Evolutionary conservation across 441 rosid genomes (phyloP).

Genomic region (Brassica hybrid): DNA sequence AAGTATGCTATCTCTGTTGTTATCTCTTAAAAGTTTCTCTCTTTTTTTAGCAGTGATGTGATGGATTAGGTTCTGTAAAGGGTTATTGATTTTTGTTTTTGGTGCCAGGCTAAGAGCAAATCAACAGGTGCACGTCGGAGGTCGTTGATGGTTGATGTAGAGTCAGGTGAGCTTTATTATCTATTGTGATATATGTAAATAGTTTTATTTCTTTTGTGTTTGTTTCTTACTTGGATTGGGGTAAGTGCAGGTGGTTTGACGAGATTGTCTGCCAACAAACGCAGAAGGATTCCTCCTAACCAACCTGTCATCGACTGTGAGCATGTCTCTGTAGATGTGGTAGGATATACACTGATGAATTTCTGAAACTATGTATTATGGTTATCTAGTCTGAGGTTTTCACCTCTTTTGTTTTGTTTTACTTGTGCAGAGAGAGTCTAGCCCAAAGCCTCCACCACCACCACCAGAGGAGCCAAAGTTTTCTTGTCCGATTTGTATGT

Average conservation of each 20-base stretch:
- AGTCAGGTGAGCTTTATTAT: too few relatives aligned
- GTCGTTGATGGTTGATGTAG: too few relatives aligned
- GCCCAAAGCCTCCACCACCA: conserved; percentile 38
- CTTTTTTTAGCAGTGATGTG: neutral
- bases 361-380: conserved; percentile 1
- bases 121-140: too few relatives aligned
- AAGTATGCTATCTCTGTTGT: conserved; percentile 49
- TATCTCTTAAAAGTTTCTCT: neutral
- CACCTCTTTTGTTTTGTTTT: neutral
- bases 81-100: neutral
- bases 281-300: conserved; percentile 55
- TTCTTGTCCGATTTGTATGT: conserved; percentile 90
- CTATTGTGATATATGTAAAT: too few relatives aligned
- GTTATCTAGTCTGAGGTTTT: neutral
- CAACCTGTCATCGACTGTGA: conserved; percentile 55
- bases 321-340: conserved; percentile 35
- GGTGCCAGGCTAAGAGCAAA: too few relatives aligned
- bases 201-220: too few relatives aligned
- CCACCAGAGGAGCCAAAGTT: conserved; percentile 71
- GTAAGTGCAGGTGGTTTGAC: conserved; percentile 45
- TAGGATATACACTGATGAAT: neutral
- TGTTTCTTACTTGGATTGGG: neutral
- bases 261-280: conserved; percentile 53
- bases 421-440: conserved; percentile 51
- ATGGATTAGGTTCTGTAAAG: neutral